Percentiles rank a stretch among this genome's conserved stretches.
These are phyloP conservation scores for Beauveria medogensis DNA, from an alignment of 2,329 filamentous ascomycete genomes.

Conservation along the genomic window DNA sequence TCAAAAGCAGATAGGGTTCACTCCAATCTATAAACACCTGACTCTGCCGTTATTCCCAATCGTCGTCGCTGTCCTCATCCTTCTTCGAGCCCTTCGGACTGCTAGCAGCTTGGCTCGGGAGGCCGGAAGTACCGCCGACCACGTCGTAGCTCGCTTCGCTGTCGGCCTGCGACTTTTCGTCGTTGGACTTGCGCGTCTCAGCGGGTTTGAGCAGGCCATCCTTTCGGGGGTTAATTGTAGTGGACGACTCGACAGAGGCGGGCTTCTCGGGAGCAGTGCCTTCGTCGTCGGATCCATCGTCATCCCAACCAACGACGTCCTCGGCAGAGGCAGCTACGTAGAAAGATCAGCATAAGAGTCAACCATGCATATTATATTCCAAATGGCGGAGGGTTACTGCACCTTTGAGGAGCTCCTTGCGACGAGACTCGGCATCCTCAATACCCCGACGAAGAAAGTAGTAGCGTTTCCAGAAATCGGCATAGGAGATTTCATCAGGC, in stretches of 20 bases:
- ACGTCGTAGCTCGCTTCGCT: slow-evolving; percentile 96
- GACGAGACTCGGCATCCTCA: slow-evolving; percentile 82
- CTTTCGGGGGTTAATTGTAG: slow-evolving; percentile 49
- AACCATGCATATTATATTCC: no score
- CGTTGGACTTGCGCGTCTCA: slow-evolving; percentile 67
- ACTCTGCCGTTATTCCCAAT: slow-evolving; percentile 56
- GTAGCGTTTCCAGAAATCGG: slow-evolving; percentile 87
- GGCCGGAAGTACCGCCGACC: slow-evolving; percentile 68
- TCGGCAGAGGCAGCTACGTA: slow-evolving; percentile 57
- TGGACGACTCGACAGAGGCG: slow-evolving; percentile 48
- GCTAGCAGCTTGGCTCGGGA: slow-evolving; percentile 67
- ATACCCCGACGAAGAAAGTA: slow-evolving; percentile 91
- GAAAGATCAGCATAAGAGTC: slow-evolving; percentile 13
- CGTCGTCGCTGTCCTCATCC: slow-evolving; percentile 59
- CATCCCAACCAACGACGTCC: slow-evolving; percentile 64
- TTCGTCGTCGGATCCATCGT: slow-evolving; percentile 56
- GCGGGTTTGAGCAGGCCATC: slow-evolving; percentile 48
- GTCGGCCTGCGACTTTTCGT: slow-evolving; percentile 82
- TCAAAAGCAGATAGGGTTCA: not conserved
- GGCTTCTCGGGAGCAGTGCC: slow-evolving; percentile 30
- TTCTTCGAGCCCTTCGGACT: slow-evolving; percentile 52
- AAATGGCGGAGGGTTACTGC: slow-evolving; percentile 21
- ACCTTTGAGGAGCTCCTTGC: slow-evolving; percentile 89
- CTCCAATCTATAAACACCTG: no score
- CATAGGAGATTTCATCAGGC: slow-evolving; percentile 85